Conservation (phyloP, 139 green algal species). For the Trebouxia sp. region DNA sequence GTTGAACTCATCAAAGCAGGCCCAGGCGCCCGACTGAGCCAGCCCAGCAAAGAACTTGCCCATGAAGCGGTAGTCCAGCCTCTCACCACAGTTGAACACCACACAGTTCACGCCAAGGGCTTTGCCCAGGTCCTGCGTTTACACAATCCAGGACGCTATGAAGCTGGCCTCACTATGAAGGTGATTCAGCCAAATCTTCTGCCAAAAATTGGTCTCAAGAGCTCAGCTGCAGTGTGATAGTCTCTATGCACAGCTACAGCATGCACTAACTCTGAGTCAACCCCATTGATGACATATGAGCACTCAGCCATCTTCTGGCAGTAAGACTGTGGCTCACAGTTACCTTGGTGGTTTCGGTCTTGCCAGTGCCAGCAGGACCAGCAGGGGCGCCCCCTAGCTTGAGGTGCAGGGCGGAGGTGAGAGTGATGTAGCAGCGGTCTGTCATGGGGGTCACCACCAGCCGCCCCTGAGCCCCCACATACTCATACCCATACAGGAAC, state of each 20-base stretch:
- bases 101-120: slow-evolving; percentile 86
- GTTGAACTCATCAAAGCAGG: slow-evolving; percentile 93
- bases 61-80: slow-evolving; percentile 86
- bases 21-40: slow-evolving; percentile 83
- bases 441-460: slow-evolving; percentile 90
- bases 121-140: slow-evolving; percentile 75
- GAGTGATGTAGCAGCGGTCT: slow-evolving; percentile 89
- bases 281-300: neutral
- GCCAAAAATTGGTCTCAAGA: too few relatives aligned
- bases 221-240: too few relatives aligned
- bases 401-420: slow-evolving; percentile 84
- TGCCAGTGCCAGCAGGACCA: slow-evolving; percentile 81
- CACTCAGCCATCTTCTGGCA: too few relatives aligned
- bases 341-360: slow-evolving; percentile 88
- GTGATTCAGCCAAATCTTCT: too few relatives aligned
- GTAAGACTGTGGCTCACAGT: too few relatives aligned
- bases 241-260: too few relatives aligned
- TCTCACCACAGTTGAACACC: slow-evolving; percentile 93
- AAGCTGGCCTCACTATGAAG: too few relatives aligned
- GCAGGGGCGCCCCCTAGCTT: slow-evolving; percentile 85
- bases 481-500: slow-evolving; percentile 88
- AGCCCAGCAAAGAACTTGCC: slow-evolving; percentile 87
- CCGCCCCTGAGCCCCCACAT: slow-evolving; percentile 80
- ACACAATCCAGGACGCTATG: neutral
- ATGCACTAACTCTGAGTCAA: too few relatives aligned